Percentiles rank a stretch among this genome's conserved stretches.
Conservation (phyloP, 2,329 filamentous ascomycete species). For the Aspergillus arachidicola region DNA sequence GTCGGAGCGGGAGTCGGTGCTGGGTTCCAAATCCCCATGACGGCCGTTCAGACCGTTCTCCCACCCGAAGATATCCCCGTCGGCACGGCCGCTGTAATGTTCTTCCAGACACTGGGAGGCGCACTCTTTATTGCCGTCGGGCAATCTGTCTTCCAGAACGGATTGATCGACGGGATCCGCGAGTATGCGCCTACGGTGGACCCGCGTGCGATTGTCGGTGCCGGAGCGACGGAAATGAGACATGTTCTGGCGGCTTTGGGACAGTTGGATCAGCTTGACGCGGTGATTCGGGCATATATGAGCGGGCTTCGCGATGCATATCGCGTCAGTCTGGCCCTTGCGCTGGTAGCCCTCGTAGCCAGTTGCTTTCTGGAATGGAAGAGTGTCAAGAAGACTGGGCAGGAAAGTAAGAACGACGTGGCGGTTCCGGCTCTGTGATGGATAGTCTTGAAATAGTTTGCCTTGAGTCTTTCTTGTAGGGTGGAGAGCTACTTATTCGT, state of each 20-base stretch:
- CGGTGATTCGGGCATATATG: constrained; percentile 25
- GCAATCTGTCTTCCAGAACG: constrained; percentile 55
- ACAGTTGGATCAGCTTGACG: constrained; percentile 18
- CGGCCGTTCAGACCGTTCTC: constrained; percentile 40
- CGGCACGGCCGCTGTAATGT: constrained; percentile 40
- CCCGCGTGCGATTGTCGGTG: constrained; percentile 16
- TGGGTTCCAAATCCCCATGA: constrained; percentile 40
- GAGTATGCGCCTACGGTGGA: constrained; percentile 4
- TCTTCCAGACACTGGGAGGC: constrained; percentile 42
- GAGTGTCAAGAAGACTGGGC: constrained; percentile 22
- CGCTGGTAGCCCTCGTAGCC: constrained; percentile 20
- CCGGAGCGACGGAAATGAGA: constrained; percentile 24
- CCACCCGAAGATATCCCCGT: constrained; percentile 35
- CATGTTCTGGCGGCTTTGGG: constrained; percentile 12
- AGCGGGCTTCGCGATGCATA: constrained; percentile 23
- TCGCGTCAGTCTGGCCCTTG: constrained; percentile 24
- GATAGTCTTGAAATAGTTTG: neutral
- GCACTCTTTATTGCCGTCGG: constrained; percentile 55
- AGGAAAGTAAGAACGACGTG: neutral
- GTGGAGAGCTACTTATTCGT: too few relatives aligned
- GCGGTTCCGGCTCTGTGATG: neutral
- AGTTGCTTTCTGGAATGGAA: constrained; percentile 28
- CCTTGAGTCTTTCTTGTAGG: too few relatives aligned
- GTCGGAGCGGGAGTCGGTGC: constrained; percentile 39
- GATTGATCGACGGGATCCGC: constrained; percentile 42